Evolutionary conservation across 371 early-diverging fungal species (phyloP).

Genomic region (Mucor indicus): DNA sequence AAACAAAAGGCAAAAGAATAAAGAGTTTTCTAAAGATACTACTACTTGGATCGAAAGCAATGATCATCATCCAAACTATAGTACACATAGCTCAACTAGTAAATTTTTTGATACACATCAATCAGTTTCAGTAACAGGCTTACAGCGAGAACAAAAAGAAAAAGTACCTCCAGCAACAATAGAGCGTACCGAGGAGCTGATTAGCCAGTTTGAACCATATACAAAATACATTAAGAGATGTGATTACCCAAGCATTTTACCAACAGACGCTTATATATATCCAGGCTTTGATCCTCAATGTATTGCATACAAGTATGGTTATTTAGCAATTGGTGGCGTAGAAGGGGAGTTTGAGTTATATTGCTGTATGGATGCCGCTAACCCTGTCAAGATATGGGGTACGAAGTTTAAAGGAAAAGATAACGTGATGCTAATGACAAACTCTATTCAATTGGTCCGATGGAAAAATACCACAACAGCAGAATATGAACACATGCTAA

Average conservation of each 20-base stretch:
- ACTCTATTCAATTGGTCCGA: conserved; percentile 54
- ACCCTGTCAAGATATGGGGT: conserved; percentile 36
- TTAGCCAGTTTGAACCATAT: conserved; percentile 19
- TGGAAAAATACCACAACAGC: conserved; percentile 25
- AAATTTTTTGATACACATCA: conserved; percentile 19
- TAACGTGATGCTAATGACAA: conserved; percentile 49
- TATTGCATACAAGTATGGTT: conserved; percentile 51
- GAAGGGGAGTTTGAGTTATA: conserved; percentile 46
- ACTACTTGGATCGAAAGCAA: neutral
- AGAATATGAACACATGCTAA: conserved; percentile 20
- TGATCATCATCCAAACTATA: no score
- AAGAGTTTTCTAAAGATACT: conserved; percentile 2
- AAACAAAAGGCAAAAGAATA: neutral
- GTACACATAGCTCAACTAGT: neutral
- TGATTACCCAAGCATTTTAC: conserved; percentile 28
- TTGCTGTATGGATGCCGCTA: conserved; percentile 38
- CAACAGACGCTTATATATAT: conserved; percentile 25
- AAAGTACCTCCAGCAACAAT: neutral
- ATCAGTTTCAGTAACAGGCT: conserved; percentile 9
- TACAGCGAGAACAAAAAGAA: neutral
- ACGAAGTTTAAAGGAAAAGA: conserved; percentile 30
- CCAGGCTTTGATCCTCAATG: conserved; percentile 45
- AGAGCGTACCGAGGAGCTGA: neutral
- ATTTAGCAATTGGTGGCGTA: conserved; percentile 49
- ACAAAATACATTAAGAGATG: conserved; percentile 45